Base-by-base conservation (phyloP, 2,329 filamentous ascomycete genomes). In the Parastagonospora nodorum region DNA sequence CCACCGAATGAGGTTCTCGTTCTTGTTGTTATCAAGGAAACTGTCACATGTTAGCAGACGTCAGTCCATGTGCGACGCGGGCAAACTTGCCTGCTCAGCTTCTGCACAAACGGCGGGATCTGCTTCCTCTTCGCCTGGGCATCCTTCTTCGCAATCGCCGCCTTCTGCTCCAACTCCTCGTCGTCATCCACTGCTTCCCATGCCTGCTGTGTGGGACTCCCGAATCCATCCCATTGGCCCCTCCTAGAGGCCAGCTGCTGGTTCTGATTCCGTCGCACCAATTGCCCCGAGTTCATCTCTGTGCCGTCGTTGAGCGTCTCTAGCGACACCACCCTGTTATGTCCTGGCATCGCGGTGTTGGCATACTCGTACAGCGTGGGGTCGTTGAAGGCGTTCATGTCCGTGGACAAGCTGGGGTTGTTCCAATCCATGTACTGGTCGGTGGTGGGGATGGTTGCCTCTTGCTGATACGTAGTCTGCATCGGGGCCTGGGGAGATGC, bases 91-190 rank as follows among this genome's bases (percentile, higher is more conserved):
- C 93, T 97, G 85, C 92, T 96, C 48, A 99, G 77, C 72, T 99
- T 99, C 74, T 97, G 92, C 37, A 99, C 92, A 78, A 99, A 99
- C 0, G 94, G 93, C 1, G 94, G 93, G 9, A 99, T 97, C 67
- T 95, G 90, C 75, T 97, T 97, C 65, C 92, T 82, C 75, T 96
- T 97, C 12, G 88, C 83, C 71, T 92, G 89, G 0, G 92, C 88
- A 51, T 97, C 94, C 68, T 88, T 85, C 78, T 95, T 96, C 8
- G 92, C 92, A 55, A 88, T 79, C 58, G 88, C 82, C 16, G 92
- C 92, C 74, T 86, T 86, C 69, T 88, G 85, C 68, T 96, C 91
- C 53, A 97, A 77, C 47, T 89, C 81, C 55, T 92, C 88, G 52
- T 95, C 82, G 59, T 95, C 87, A 12, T 58, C 63, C 1, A 65